Evolutionary conservation across 1,284 basidiomycete genomes (phyloP).

Genomic region (Cystobasidium sp.): DNA sequence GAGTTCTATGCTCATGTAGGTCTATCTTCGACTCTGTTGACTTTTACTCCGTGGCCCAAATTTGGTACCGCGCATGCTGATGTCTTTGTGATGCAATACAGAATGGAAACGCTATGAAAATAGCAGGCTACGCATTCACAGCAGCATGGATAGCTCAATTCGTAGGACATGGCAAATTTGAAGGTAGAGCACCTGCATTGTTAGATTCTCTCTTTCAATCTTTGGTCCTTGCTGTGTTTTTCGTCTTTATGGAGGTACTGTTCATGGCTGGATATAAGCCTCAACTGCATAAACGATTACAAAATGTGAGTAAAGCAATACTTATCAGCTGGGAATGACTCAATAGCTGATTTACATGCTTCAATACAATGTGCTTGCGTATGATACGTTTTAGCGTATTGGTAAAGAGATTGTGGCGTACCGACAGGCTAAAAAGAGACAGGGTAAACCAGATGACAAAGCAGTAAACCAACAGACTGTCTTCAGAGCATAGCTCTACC

Average conservation of each 20-base stretch:
- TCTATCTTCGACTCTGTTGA: neutral
- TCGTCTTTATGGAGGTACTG: conserved; percentile 53
- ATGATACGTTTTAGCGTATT: conserved; percentile 30
- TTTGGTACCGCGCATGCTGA: neutral
- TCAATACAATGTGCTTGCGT: neutral
- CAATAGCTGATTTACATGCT: neutral
- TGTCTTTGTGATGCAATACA: neutral
- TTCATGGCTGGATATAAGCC: conserved; percentile 53
- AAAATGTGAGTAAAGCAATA: conserved; percentile 42
- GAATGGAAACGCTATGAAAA: conserved; percentile 45
- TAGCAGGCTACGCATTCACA: conserved; percentile 45
- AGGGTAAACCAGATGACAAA: conserved; percentile 43
- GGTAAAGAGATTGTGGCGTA: conserved; percentile 44
- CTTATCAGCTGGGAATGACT: neutral
- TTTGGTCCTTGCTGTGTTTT: conserved; percentile 49
- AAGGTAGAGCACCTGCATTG: conserved; percentile 54
- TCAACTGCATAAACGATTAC: conserved; percentile 48
- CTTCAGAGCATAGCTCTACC: conserved; percentile 21
- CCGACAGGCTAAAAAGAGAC: conserved; percentile 27
- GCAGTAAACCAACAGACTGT: conserved; percentile 32
- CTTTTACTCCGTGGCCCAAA: too few relatives aligned
- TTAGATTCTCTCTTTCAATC: conserved; percentile 53
- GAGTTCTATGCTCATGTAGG: conserved; percentile 45
- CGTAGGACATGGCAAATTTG: conserved; percentile 52
- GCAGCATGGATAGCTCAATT: conserved; percentile 54